These are phyloP conservation scores for Trichomonascus vanleenenianus DNA, from an alignment of 805 yeast species.

Conservation along the genomic window DNA sequence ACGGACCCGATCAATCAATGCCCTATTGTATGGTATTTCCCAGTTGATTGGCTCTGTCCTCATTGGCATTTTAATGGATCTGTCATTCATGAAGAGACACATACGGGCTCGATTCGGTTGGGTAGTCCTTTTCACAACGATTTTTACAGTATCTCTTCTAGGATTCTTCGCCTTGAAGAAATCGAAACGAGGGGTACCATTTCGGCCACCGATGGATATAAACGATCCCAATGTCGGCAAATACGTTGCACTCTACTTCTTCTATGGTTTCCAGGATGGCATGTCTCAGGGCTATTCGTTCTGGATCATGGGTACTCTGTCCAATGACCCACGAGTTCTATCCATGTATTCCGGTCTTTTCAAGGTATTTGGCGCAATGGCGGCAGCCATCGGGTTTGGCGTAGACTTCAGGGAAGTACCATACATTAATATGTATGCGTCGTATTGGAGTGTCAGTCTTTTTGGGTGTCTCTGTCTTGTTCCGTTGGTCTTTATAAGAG, in stretches of 20 bases:
- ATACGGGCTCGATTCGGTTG: conserved; percentile 41
- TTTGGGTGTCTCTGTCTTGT: conserved; percentile 6
- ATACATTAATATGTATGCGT: conserved; percentile 9
- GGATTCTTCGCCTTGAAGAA: conserved; percentile 13
- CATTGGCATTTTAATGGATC: conserved; percentile 40
- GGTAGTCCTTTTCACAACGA: conserved; percentile 31
- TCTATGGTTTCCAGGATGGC: conserved; percentile 39
- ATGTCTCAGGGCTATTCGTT: conserved; percentile 37
- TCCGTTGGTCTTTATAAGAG: conserved; percentile 8
- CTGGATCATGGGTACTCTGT: conserved; percentile 38
- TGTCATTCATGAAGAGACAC: conserved; percentile 33
- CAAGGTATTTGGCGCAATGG: conserved; percentile 41
- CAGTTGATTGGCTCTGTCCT: conserved; percentile 48
- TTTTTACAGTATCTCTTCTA: conserved; percentile 35
- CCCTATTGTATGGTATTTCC: conserved; percentile 50
- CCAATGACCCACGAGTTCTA: conserved; percentile 30
- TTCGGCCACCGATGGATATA: conserved; percentile 10
- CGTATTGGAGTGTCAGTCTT: conserved; percentile 10
- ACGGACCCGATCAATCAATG: conserved; percentile 52
- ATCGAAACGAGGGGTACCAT: conserved; percentile 12
- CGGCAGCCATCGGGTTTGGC: conserved; percentile 39
- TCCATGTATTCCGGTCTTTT: conserved; percentile 36
- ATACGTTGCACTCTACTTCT: conserved; percentile 41
- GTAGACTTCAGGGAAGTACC: conserved; percentile 9
- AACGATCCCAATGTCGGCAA: conserved; percentile 24